Conservation (phyloP, 768 basidiomycete species). For the Amanita thiersii region DNA sequence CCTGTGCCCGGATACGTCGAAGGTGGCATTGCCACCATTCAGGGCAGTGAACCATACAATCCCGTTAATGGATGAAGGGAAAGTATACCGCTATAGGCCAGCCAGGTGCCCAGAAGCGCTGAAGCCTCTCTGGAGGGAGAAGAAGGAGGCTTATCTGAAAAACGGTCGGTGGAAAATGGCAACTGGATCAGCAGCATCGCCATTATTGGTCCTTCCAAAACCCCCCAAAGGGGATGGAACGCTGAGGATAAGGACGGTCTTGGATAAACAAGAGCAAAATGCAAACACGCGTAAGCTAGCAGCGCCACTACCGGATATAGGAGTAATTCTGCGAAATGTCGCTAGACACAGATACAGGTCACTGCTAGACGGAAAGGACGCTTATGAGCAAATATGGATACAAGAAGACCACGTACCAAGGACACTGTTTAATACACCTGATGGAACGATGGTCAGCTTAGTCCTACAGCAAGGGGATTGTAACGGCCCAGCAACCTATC, state of each 20-base stretch:
- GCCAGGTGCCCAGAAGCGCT: constrained; percentile 3
- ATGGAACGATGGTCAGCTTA: constrained; percentile 34
- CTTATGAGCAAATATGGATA: constrained; percentile 29
- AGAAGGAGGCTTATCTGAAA: not conserved
- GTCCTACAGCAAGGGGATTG: constrained; percentile 25
- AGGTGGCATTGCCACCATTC: constrained; percentile 7
- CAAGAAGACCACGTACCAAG: constrained; percentile 19
- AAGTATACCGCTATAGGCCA: constrained; percentile 2
- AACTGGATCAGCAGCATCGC: not conserved
- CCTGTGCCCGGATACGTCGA: constrained; percentile 6
- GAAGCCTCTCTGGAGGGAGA: not conserved
- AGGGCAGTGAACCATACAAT: constrained; percentile 10
- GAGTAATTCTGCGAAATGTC: constrained; percentile 17
- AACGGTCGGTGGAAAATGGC: not conserved
- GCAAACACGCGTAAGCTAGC: constrained; percentile 24
- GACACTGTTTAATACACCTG: constrained; percentile 25
- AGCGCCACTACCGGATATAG: constrained; percentile 19
- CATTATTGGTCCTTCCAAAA: not conserved
- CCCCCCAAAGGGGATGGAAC: not conserved
- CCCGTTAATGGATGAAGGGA: constrained; percentile 5
- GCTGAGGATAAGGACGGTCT: constrained; percentile 17
- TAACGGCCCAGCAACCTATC: constrained; percentile 31
- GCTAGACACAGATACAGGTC: constrained; percentile 16
- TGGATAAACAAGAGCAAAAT: constrained; percentile 26
- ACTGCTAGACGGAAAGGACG: constrained; percentile 23